A percentile compares a stretch with the other conserved stretches of the same genome.
These are phyloP conservation scores for Fusarium mundagurra DNA, from an alignment of 2,329 filamentous ascomycete species.

Conservation along the genomic window DNA sequence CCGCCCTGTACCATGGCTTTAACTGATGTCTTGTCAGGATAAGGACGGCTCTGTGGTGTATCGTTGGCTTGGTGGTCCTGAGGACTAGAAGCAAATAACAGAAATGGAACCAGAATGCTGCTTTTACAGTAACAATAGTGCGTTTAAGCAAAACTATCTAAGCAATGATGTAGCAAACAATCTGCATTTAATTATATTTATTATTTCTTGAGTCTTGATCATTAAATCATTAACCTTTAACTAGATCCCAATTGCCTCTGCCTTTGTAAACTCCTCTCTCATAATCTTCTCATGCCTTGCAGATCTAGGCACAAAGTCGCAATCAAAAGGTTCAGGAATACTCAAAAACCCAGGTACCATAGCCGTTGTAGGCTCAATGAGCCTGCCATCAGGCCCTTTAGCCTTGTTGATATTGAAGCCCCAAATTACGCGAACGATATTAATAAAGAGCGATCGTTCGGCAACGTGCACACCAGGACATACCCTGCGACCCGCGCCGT, in stretches of 20 bases:
- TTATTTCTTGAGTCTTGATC: not conserved
- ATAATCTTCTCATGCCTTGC: not conserved
- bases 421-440: not conserved
- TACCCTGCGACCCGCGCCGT: not conserved
- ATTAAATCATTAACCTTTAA: not conserved
- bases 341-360: not conserved
- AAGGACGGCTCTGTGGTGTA: not conserved
- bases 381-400: not conserved
- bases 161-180: not conserved
- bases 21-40: not conserved
- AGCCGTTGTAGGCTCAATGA: not conserved
- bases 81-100: not conserved
- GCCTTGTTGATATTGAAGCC: not conserved
- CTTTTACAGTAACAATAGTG: not conserved
- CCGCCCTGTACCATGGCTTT: not conserved
- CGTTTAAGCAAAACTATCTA: not conserved
- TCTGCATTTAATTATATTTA: not conserved
- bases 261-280: not conserved
- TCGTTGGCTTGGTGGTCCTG: not conserved
- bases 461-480: not conserved
- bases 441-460: not conserved
- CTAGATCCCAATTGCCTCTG: not conserved
- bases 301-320: not conserved
- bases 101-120: not conserved
- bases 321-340: not conserved